Evolutionary conservation across 371 early-diverging fungal species (phyloP).

Genomic region (Rhizopus delemar): DNA sequence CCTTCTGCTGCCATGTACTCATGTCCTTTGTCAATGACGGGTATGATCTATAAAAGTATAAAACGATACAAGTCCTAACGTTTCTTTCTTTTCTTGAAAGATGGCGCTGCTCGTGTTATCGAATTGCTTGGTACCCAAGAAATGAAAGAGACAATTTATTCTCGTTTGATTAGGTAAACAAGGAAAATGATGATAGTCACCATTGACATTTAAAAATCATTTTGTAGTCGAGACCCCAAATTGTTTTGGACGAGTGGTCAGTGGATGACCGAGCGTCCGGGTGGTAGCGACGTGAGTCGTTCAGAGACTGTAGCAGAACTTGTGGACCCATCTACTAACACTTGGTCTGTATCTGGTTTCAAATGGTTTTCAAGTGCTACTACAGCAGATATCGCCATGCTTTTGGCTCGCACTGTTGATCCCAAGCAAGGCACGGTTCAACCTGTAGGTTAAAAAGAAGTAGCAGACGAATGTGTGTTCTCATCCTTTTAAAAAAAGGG

Average conservation of each 20-base stretch:
- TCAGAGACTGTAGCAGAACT: conserved; percentile 57
- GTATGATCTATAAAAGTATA: conserved; percentile 8
- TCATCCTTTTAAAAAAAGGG: conserved; percentile 22
- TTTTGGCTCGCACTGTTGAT: conserved; percentile 61
- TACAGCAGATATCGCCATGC: conserved; percentile 67
- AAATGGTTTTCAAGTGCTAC: conserved; percentile 79
- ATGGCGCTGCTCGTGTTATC: conserved; percentile 66
- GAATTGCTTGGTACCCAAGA: conserved; percentile 55
- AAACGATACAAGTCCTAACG: neutral
- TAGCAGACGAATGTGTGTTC: neutral
- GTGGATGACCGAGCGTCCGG: conserved; percentile 79
- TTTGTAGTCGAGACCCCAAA: conserved; percentile 54
- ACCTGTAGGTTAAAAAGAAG: conserved; percentile 16
- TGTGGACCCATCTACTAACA: conserved; percentile 34
- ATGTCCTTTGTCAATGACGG: conserved; percentile 75
- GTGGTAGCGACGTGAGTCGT: conserved; percentile 62
- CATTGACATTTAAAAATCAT: no score
- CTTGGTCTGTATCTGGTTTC: conserved; percentile 63
- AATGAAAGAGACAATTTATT: conserved; percentile 50
- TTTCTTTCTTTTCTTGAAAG: conserved; percentile 20
- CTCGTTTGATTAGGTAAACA: conserved; percentile 42
- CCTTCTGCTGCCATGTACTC: conserved; percentile 58
- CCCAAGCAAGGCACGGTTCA: conserved; percentile 37
- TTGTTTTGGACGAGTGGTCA: conserved; percentile 68
- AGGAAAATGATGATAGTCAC: no score